Base-by-base conservation (phyloP, 805 yeast species). In the Candida fluviatilis region DNA sequence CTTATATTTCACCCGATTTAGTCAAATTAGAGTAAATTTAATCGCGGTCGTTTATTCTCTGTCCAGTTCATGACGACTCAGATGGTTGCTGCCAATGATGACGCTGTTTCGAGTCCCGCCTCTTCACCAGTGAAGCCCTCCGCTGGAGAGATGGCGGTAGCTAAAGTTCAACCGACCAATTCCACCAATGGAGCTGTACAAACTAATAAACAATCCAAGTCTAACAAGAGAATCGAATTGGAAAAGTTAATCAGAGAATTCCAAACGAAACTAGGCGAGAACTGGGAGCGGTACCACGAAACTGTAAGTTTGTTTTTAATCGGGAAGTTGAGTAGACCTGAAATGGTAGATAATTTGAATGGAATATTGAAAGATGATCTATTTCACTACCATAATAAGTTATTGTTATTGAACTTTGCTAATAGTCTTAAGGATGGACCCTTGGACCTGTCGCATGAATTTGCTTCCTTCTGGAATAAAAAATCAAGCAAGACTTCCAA, bases 241-340 rank as follows among this genome's bases (percentile, higher is more conserved):
- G 71, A 65, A 44, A 43, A 47, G 13, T 67, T 89, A 41, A 86
- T 90, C 52, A 71, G 75, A 26, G 87, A 84, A 38, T 78, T 93
- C 45, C 90, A 86, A 46, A 72, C 72, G 37, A 71, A 74, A 42
- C 60, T 91, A 41, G 97, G 96, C 2, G 67, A 73, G 32, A 76
- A 78, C 37, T 91, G 99, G 99, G 91, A 83, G 45, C 75, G 73
- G 41, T 91, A 91, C 58, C 90, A 95, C 45, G 84, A 81, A 39
- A 72, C 86, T 4, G 73, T 93, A 17, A 80, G 91, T 36, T 65
- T 76, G 37, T 91, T 89, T 50, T 66, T 91, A 27, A 69, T 83
- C 27, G 96, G 96, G 4, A 83, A 81, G 55, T 66, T 89, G 14
- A 83, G 95, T 8, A 71, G 96, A 35, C 58, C 61, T 15, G 99